Evolutionary conservation across 2,329 filamentous ascomycete genomes (phyloP), one percentile per base, ranked within the genome.

Genomic region (Knoxdaviesia proteae): DNA sequence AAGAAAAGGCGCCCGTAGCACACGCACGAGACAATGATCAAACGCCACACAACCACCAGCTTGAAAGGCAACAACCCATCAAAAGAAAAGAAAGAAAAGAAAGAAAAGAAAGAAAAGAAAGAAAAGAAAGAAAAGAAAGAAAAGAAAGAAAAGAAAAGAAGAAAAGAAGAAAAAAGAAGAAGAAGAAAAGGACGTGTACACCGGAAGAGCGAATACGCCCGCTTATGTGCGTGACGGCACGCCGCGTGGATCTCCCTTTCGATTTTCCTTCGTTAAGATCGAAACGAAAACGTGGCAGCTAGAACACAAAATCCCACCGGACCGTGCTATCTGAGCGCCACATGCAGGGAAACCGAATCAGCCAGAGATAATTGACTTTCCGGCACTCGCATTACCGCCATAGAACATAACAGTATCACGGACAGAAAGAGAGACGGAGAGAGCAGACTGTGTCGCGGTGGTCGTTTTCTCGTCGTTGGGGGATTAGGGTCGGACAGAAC

Each of bases 91-190:
- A 36, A 36, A 36, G 6, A 36, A 36, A n/a, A 7, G 29, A 10
- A 5, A 10, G 10, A 10, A 35, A 35, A 35, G 20, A 36, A 41
- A 35, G 34, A 34, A 41, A 41, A 10, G 36, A 35, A 20, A 41
- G 32, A 11, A 42, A 34, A n/a, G n/a, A n/a, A n/a, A n/a, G n/a
- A n/a, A 42, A 42, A 34, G 9, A 32, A 9, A 41, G 34, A 37
- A 34, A 42, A 42, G 37, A 42, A 32, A 34, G 37, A 34, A 42
- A 43, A 43, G 32, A 38, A 43, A 43, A 32, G 36, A 31, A 39
- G 9, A 33, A 42, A 43, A 10, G 1, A 29, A 32, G 31, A 11
- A 39, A 43, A 11, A 10, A 29, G 4, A 4, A 29, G 33, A 34
- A 32, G 39, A 11, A 20, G 20, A 43, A 36, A 39, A 35, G 36